phyloP scores from a whole-genome alignment of 2,329 filamentous ascomycete species.

The Aspergillus cejpii region DNA sequence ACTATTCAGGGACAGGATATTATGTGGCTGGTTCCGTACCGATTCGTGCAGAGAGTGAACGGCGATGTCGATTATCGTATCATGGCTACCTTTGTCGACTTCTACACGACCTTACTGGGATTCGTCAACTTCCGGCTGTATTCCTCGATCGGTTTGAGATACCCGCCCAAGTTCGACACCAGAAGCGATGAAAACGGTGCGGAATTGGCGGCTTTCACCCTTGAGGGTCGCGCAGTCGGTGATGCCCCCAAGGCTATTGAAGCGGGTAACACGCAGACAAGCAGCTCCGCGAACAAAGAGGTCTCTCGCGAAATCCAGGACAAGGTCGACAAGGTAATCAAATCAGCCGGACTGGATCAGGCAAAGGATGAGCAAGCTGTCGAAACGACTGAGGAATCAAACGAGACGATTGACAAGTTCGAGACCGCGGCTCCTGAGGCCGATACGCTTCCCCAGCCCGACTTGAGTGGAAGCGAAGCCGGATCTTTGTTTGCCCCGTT shows the following conservation, averaged over 20 bases:
- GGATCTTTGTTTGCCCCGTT: constrained; percentile 77
- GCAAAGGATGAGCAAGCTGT: constrained; percentile 40
- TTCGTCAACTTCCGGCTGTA: constrained; percentile 97
- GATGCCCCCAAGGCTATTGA: constrained; percentile 47
- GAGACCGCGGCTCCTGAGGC: constrained; percentile 76
- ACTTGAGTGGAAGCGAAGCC: constrained; percentile 57
- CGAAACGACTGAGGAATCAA: constrained; percentile 45
- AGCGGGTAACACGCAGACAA: constrained; percentile 48
- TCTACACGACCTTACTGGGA: constrained; percentile 91
- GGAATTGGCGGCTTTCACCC: constrained; percentile 81
- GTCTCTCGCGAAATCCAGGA: constrained; percentile 65
- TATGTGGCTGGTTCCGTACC: constrained; percentile 94
- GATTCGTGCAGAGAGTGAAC: constrained; percentile 90
- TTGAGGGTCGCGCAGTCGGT: constrained; percentile 65
- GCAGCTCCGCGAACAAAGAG: constrained; percentile 45
- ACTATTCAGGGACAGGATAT: constrained; percentile 96
- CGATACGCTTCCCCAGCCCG: constrained; percentile 77
- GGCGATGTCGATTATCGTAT: constrained; percentile 96
- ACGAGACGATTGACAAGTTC: constrained; percentile 79
- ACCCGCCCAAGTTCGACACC: constrained; percentile 88
- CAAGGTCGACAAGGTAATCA: constrained; percentile 54
- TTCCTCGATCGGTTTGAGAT: constrained; percentile 82
- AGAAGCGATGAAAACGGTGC: constrained; percentile 81
- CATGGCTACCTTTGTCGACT: constrained; percentile 98
- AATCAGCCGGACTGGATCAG: constrained; percentile 38